A percentile compares a stretch with the other conserved stretches of the same genome.
Conservation (phyloP, 441 rosid species). For the Erodium moschatum region DNA sequence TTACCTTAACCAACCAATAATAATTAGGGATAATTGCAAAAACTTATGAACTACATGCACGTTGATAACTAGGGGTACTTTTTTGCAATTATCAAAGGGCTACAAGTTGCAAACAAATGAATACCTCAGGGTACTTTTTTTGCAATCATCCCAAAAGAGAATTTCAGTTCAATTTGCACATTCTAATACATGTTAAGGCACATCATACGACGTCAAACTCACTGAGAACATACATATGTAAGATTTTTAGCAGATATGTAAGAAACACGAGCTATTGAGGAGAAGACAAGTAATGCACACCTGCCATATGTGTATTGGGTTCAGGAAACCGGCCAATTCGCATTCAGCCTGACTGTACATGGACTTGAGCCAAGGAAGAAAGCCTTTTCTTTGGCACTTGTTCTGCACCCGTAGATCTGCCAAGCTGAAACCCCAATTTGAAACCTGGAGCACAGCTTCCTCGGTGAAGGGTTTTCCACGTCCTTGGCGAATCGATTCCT, state of each 20-base stretch:
- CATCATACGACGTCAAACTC: background rate
- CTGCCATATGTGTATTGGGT: conserved; percentile 70
- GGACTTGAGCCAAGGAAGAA: conserved; percentile 55
- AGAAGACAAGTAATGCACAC: conserved; percentile 22
- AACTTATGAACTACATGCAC: too few species aligned
- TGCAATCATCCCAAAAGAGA: too few species aligned
- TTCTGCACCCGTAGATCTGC: conserved; percentile 44
- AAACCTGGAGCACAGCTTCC: conserved; percentile 45
- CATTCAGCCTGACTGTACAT: conserved; percentile 55
- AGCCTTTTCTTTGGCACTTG: conserved; percentile 42
- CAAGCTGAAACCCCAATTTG: conserved; percentile 55
- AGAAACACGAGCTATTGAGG: background rate
- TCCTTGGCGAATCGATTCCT: conserved; percentile 59
- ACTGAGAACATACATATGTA: too few species aligned
- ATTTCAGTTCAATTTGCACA: too few species aligned
- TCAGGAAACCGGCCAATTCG: conserved; percentile 43
- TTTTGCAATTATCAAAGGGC: too few species aligned
- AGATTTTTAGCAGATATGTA: background rate
- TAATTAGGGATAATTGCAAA: too few species aligned
- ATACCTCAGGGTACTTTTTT: too few species aligned
- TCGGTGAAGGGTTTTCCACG: conserved; percentile 44
- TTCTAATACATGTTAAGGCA: too few species aligned
- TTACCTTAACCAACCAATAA: too few species aligned
- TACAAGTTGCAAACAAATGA: too few species aligned
- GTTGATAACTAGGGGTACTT: too few species aligned